phyloP scores from a whole-genome alignment of 164 flowering plant species.

The Litsea cubeba region DNA sequence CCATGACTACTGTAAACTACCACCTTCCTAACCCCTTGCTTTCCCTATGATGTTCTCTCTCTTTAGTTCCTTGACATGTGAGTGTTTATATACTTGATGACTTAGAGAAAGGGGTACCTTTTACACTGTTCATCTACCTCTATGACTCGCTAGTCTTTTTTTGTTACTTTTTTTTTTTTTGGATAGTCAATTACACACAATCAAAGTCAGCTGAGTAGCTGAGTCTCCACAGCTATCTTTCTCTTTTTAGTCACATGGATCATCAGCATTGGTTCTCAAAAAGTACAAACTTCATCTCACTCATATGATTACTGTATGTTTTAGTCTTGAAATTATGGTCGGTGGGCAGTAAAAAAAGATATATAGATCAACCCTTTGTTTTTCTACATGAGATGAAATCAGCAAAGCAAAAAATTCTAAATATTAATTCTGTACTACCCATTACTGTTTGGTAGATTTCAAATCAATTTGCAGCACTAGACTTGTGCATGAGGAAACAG shows the following conservation, averaged over 20 bases:
- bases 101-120: constrained; percentile 1
- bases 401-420: no score
- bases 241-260: background rate
- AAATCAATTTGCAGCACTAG: no score
- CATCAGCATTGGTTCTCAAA: background rate
- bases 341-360: no score
- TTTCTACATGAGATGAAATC: no score
- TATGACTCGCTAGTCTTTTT: background rate
- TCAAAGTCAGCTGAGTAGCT: background rate
- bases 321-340: background rate
- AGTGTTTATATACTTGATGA: constrained; percentile 28
- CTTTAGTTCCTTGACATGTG: constrained; percentile 22
- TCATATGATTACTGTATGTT: background rate
- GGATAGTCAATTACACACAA: background rate
- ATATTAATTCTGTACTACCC: no score
- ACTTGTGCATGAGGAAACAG: no score
- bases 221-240: background rate
- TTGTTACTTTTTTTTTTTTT: background rate
- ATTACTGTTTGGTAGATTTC: no score
- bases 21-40: constrained; percentile 1
- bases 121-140: background rate
- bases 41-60: constrained; percentile 9
- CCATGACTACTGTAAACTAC: constrained; percentile 30
- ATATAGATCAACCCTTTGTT: no score
- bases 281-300: background rate